Percentiles rank a stretch among this genome's conserved stretches.
Conservation (phyloP, 345 rosid genomes). For the Draba incana region DNA sequence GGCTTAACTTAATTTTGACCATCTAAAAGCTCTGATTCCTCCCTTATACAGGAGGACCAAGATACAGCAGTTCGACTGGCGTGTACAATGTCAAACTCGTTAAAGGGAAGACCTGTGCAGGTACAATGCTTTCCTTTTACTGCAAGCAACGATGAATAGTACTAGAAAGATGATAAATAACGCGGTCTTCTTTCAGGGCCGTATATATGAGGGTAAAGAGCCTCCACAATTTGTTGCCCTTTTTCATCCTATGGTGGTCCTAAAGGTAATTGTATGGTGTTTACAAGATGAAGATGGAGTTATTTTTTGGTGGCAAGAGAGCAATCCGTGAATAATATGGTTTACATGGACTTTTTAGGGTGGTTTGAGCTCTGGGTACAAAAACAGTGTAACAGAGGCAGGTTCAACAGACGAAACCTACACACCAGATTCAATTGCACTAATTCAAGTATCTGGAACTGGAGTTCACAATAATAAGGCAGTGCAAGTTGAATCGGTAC, state of each 20-base stretch:
- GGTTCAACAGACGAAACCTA: constrained; percentile 72
- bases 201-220: constrained; percentile 87
- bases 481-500: constrained; percentile 89
- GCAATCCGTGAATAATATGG: constrained; percentile 32
- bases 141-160: constrained; percentile 10
- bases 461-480: constrained; percentile 69
- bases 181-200: constrained; percentile 59
- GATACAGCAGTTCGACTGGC: constrained; percentile 75
- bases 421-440: constrained; percentile 69
- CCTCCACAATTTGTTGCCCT: constrained; percentile 96
- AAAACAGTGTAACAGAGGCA: constrained; percentile 59
- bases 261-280: constrained; percentile 61
- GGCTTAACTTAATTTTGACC: neutral
- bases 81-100: constrained; percentile 69
- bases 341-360: constrained; percentile 57
- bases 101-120: constrained; percentile 95
- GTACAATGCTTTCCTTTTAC: constrained; percentile 44
- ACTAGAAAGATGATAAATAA: constrained; percentile 5
- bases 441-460: constrained; percentile 82
- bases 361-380: constrained; percentile 91
- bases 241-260: constrained; percentile 89
- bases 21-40: constrained; percentile 13
- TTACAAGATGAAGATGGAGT: constrained; percentile 9
- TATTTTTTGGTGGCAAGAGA: constrained; percentile 8
- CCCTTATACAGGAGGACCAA: constrained; percentile 74